Conservation (phyloP, 139 green algal species). For the Auxenochlorella pyrenoidosa region DNA sequence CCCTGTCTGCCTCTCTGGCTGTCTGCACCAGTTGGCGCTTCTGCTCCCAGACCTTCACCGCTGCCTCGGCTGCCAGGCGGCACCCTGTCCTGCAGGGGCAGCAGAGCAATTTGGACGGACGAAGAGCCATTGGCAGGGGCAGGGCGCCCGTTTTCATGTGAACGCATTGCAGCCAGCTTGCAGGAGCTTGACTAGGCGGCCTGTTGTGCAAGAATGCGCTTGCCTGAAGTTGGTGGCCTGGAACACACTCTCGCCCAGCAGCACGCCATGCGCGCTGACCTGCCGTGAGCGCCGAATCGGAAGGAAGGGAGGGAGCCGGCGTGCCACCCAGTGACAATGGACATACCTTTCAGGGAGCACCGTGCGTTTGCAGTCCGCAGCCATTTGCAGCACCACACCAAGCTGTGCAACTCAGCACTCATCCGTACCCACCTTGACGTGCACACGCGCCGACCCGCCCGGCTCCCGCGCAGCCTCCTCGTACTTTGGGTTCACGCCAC, state of each 20-base stretch:
- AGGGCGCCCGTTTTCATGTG: background rate
- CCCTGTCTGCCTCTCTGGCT: background rate
- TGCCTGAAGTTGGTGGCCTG: constrained; percentile 10
- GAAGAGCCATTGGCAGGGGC: too few species aligned
- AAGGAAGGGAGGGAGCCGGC: background rate
- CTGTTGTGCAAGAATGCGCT: rapidly evolving
- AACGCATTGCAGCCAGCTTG: background rate
- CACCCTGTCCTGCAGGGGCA: background rate
- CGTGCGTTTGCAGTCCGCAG: too few species aligned
- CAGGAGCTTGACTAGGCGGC: background rate
- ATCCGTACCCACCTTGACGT: background rate
- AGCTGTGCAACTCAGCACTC: too few species aligned
- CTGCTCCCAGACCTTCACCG: background rate
- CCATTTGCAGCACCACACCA: background rate
- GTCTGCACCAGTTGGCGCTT: background rate
- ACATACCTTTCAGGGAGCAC: too few species aligned
- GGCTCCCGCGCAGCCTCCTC: constrained; percentile 18
- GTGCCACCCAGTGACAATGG: too few species aligned
- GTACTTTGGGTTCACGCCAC: constrained; percentile 14
- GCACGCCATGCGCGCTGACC: constrained; percentile 9
- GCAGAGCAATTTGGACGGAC: too few species aligned
- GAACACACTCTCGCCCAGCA: constrained; percentile 25
- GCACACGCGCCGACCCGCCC: constrained; percentile 1
- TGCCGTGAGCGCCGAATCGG: background rate
- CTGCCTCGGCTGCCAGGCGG: constrained; percentile 11